Base-by-base conservation (phyloP, 176 grass and related monocot genomes). In the Oryza nivara region DNA sequence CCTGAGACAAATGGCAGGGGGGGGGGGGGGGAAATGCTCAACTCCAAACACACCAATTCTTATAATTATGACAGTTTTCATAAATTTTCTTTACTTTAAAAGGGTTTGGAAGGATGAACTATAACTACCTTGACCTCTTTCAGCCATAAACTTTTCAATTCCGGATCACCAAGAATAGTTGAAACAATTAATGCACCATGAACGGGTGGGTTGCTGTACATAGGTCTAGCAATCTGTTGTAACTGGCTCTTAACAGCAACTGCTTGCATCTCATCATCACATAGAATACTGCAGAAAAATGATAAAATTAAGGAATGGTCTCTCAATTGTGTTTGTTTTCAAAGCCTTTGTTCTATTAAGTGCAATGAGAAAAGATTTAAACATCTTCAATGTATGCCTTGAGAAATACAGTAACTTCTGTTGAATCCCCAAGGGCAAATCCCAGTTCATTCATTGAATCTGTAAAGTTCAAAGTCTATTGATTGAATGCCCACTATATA, bases 201-300 rank as follows among this genome's bases (percentile, higher is more conserved):
- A 78, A 98, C 56, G 40, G 93, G 96, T 78, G 96, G 93, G 46
- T 95, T 98, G 74, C 91, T 98, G 88, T 98, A 98, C 96, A 98
- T 95, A 67, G 96, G 93, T 58, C 93, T 86, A 10, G 93, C 96
- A 40, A 98, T 85, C 89, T 98, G 96, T 87, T 98, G 96, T 56
- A 98, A 78, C 79, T 98, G 96, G 71, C 96, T 98, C 91, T 93
- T 98, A 25, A 98, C 89, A 49, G 93, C 77, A 63, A 98, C 91
- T 72, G 96, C 93, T 88, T 98, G 87, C 49, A 92, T 92, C 58
- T 95, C 93, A 98, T 98, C 88, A 8, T 93, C 91, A 48, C 93
- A 98, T 14, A 98, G 77, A 83, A 98, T 89, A 90, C 93, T 98
- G 74, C 68, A 92, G 19, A 65, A 52, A 52, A 68, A 16, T 80